Percentiles rank a stretch among this genome's conserved stretches.
Conservation (phyloP, 371 early-diverging fungal species). For the Dinochytrium kinnereticum region DNA sequence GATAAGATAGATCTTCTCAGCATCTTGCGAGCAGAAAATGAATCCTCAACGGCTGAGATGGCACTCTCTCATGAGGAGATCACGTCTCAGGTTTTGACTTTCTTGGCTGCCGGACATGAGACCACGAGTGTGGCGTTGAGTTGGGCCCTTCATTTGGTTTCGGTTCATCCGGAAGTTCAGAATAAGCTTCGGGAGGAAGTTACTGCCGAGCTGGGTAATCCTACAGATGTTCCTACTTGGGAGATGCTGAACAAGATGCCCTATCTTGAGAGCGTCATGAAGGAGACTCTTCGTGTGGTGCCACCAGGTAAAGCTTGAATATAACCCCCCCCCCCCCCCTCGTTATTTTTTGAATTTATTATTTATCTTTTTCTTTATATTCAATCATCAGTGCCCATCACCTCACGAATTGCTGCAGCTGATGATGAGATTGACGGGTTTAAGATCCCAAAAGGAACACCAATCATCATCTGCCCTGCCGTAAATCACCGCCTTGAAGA, state of each 20-base stretch:
- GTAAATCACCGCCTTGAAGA: constrained; percentile 57
- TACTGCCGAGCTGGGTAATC: not conserved
- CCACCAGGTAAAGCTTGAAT: constrained; percentile 19
- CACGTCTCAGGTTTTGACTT: constrained; percentile 24
- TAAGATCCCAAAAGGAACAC: constrained; percentile 60
- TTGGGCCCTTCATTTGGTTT: constrained; percentile 28
- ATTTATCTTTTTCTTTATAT: too few relatives aligned
- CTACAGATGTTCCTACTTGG: constrained; percentile 11
- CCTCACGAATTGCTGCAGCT: constrained; percentile 49
- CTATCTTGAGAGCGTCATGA: constrained; percentile 29
- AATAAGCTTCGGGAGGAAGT: constrained; percentile 20
- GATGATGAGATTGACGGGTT: constrained; percentile 54
- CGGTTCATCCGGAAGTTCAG: constrained; percentile 25
- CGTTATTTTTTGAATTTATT: not conserved
- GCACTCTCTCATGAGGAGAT: constrained; percentile 27
- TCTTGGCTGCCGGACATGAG: constrained; percentile 34
- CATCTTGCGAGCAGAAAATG: constrained; percentile 22
- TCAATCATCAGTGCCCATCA: constrained; percentile 60
- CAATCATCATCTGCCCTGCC: constrained; percentile 53
- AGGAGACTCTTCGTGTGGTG: constrained; percentile 22
- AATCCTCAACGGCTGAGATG: not conserved
- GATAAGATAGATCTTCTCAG: constrained; percentile 11
- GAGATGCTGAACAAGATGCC: constrained; percentile 10
- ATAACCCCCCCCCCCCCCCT: not conserved
- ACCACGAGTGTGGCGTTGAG: constrained; percentile 25